A percentile compares a stretch with the other conserved stretches of the same genome.
Evolutionary conservation across 768 basidiomycete species (phyloP).

Genomic region (Trichaptum fuscoviolaceum): DNA sequence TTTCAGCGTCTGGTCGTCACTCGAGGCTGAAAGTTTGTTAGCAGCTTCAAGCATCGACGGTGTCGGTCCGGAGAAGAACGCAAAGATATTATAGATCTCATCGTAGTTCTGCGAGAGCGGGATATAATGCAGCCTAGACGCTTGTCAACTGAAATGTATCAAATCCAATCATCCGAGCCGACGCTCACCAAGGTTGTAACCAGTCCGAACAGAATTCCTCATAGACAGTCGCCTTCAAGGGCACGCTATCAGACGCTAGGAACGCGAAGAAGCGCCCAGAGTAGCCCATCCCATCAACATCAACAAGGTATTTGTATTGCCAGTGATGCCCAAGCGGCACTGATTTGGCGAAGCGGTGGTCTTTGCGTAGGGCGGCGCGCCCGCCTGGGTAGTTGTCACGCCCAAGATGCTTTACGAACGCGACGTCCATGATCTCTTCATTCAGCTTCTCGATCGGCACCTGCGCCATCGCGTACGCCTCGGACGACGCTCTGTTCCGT

Average conservation of each 20-base stretch:
- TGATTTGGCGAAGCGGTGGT: slow-evolving; percentile 66
- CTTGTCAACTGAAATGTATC: background rate
- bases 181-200: slow-evolving; percentile 79
- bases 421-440: slow-evolving; percentile 77
- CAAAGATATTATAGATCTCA: slow-evolving; percentile 91
- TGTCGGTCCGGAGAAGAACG: slow-evolving; percentile 88
- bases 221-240: slow-evolving; percentile 88
- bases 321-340: slow-evolving; percentile 84
- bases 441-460: slow-evolving; percentile 64
- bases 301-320: slow-evolving; percentile 89
- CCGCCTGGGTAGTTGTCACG: slow-evolving; percentile 73
- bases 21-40: slow-evolving; percentile 38
- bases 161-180: background rate
- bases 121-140: slow-evolving; percentile 84
- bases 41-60: slow-evolving; percentile 47
- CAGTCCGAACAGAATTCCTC: slow-evolving; percentile 88
- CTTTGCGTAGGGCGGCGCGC: slow-evolving; percentile 51
- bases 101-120: slow-evolving; percentile 81
- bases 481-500: slow-evolving; percentile 32
- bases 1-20: slow-evolving; percentile 14
- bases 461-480: slow-evolving; percentile 53
- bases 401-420: slow-evolving; percentile 75
- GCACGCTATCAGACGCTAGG: slow-evolving; percentile 82
- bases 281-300: slow-evolving; percentile 95
- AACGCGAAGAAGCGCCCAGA: slow-evolving; percentile 85